phyloP scores from a whole-genome alignment of 1,284 basidiomycete genomes.

The Bjerkandera adusta region DNA sequence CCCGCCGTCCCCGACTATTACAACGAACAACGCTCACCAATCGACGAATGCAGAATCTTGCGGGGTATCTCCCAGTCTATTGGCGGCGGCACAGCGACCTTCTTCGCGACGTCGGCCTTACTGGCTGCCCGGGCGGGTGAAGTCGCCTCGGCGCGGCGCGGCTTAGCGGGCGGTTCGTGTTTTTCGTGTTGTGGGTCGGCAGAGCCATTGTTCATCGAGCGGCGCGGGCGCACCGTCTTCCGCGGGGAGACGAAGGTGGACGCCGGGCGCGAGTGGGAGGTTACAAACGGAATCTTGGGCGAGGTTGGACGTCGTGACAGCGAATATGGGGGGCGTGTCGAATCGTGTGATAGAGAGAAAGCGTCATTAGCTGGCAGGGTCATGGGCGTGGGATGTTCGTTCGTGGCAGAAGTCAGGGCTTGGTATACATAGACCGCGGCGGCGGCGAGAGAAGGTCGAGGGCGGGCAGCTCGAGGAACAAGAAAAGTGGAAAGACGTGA shows the following conservation, averaged over 20 bases:
- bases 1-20: conserved; percentile 5
- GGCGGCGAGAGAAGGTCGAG: conserved; percentile 1
- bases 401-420: conserved; percentile 8
- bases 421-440: conserved; percentile 3
- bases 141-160: neutral
- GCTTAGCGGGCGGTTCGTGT: conserved; percentile 8
- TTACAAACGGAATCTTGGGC: conserved; percentile 41
- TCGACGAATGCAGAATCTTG: conserved; percentile 88
- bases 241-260: conserved; percentile 7
- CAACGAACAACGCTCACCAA: conserved; percentile 54
- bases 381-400: conserved; percentile 27
- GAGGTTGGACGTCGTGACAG: conserved; percentile 41
- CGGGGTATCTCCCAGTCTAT: conserved; percentile 87
- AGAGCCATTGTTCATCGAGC: conserved; percentile 11
- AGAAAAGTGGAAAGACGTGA: neutral
- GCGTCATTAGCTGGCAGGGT: conserved; percentile 51
- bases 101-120: neutral
- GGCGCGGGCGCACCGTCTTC: conserved; percentile 11
- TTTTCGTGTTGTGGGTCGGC: neutral
- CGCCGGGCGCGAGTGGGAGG: conserved; percentile 14
- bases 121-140: neutral
- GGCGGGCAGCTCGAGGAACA: neutral
- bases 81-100: conserved; percentile 6
- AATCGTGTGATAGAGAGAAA: conserved; percentile 45
- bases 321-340: conserved; percentile 32